A percentile compares a stretch with the other conserved stretches of the same genome.
These are phyloP conservation scores for Draba incana DNA, from an alignment of 345 rosid species.

Conservation along the genomic window DNA sequence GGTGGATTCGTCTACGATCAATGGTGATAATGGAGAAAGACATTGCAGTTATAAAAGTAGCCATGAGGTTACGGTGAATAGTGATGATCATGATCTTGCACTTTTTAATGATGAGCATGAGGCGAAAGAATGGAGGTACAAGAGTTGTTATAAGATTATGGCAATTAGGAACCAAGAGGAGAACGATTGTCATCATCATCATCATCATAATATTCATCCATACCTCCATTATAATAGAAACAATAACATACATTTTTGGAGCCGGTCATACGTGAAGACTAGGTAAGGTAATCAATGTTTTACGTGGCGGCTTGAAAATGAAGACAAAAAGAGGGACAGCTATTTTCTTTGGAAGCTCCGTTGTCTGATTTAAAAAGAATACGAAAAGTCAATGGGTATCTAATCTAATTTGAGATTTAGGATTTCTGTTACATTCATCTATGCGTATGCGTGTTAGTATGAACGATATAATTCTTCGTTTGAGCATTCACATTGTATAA, in stretches of 20 bases:
- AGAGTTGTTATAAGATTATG: constrained; percentile 52
- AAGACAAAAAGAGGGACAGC: constrained; percentile 15
- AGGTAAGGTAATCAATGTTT: constrained; percentile 45
- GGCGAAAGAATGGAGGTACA: constrained; percentile 42
- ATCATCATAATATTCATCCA: constrained; percentile 22
- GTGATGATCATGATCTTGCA: constrained; percentile 9
- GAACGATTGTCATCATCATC: constrained; percentile 27
- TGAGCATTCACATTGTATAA: too few relatives aligned
- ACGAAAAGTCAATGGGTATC: constrained; percentile 21
- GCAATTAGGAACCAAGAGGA: constrained; percentile 33
- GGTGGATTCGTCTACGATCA: constrained; percentile 11
- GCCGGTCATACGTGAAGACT: constrained; percentile 63
- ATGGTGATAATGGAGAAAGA: constrained; percentile 26
- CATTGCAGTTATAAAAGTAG: constrained; percentile 25
- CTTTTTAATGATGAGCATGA: constrained; percentile 23
- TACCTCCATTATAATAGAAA: constrained; percentile 20
- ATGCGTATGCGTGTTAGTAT: not conserved
- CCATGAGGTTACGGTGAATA: constrained; percentile 1
- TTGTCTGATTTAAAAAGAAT: not conserved
- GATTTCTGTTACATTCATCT: not conserved
- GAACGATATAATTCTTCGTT: not conserved
- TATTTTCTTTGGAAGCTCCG: constrained; percentile 7
- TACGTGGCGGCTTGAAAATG: constrained; percentile 29
- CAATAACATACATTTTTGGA: constrained; percentile 53
- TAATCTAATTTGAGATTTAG: too few relatives aligned